A percentile compares a stretch with the other conserved stretches of the same genome.
phyloP scores from a whole-genome alignment of 768 basidiomycete species.

The Tricholoma bakamatsutake region DNA sequence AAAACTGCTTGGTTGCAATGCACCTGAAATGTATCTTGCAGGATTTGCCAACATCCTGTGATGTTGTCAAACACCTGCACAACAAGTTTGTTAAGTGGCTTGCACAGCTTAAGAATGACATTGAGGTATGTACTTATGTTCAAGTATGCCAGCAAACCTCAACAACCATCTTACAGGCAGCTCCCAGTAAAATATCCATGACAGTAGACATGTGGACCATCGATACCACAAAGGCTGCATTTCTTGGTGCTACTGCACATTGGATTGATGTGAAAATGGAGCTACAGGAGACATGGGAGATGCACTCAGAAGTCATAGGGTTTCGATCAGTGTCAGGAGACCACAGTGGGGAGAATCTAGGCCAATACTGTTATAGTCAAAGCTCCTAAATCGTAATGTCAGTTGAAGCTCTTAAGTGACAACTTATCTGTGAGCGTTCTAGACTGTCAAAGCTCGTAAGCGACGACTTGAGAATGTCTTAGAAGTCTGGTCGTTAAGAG shows the following conservation, averaged over 20 bases:
- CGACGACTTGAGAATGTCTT: too few relatives aligned
- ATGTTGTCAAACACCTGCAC: slow-evolving; percentile 11
- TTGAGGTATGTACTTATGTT: neutral
- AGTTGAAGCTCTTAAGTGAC: too few relatives aligned
- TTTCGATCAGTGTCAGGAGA: too few relatives aligned
- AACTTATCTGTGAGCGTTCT: too few relatives aligned
- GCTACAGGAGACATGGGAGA: slow-evolving; percentile 19
- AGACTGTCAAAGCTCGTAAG: too few relatives aligned
- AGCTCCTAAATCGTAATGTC: too few relatives aligned
- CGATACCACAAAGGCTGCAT: slow-evolving; percentile 5
- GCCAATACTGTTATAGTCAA: too few relatives aligned
- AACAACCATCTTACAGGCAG: neutral
- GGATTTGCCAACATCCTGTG: slow-evolving; percentile 1
- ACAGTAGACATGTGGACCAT: slow-evolving; percentile 6
- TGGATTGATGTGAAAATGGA: slow-evolving; percentile 18
- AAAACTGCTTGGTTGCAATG: neutral
- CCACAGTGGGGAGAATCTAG: too few relatives aligned
- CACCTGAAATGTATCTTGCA: neutral
- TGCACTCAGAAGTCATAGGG: too few relatives aligned
- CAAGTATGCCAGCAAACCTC: neutral
- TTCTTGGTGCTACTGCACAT: slow-evolving; percentile 13
- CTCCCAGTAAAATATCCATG: slow-evolving; percentile 14
- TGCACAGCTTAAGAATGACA: slow-evolving; percentile 8
- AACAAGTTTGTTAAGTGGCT: slow-evolving; percentile 9
- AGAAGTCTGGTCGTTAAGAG: too few relatives aligned